phyloP scores from a whole-genome alignment of 2,329 filamentous ascomycete species.

The Aaosphaeria pasadenensis region DNA sequence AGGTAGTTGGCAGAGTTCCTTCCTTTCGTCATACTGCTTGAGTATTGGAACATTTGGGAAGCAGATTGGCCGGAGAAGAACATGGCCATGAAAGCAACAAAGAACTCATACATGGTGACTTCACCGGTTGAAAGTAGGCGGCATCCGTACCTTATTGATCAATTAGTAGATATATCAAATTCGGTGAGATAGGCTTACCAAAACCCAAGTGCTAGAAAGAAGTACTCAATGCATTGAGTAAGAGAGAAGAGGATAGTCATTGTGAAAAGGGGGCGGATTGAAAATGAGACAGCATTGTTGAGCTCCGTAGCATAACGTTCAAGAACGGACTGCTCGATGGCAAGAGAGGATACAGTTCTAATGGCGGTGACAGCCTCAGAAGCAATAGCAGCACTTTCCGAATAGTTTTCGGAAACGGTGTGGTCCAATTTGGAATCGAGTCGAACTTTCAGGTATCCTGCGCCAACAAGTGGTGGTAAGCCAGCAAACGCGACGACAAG shows the following conservation, averaged over 20 bases:
- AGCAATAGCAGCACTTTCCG: slow-evolving; percentile 43
- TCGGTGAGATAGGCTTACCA: background rate
- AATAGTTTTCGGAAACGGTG: slow-evolving; percentile 1
- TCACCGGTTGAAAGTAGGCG: slow-evolving; percentile 33
- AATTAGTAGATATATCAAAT: slow-evolving; percentile 1
- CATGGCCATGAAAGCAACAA: slow-evolving; percentile 78
- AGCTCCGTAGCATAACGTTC: slow-evolving; percentile 5
- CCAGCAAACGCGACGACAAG: slow-evolving; percentile 72
- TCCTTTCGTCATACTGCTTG: background rate
- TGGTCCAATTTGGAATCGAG: slow-evolving; percentile 5
- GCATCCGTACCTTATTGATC: slow-evolving; percentile 21
- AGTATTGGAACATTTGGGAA: slow-evolving; percentile 54
- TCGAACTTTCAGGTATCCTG: slow-evolving; percentile 64
- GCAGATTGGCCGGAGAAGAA: slow-evolving; percentile 88
- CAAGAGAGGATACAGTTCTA: slow-evolving; percentile 86
- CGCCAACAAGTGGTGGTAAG: slow-evolving; percentile 70
- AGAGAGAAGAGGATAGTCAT: slow-evolving; percentile 63
- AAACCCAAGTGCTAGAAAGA: background rate
- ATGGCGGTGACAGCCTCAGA: slow-evolving; percentile 90
- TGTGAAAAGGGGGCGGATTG: slow-evolving; percentile 73
- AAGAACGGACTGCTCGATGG: slow-evolving; percentile 73
- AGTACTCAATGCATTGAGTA: background rate
- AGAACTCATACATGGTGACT: slow-evolving; percentile 78
- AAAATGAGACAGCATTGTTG: slow-evolving; percentile 59
- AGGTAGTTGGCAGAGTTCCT: too few relatives aligned